Evolutionary conservation across 306 rosid species (phyloP).

Genomic region (Dalbergia cultrata): DNA sequence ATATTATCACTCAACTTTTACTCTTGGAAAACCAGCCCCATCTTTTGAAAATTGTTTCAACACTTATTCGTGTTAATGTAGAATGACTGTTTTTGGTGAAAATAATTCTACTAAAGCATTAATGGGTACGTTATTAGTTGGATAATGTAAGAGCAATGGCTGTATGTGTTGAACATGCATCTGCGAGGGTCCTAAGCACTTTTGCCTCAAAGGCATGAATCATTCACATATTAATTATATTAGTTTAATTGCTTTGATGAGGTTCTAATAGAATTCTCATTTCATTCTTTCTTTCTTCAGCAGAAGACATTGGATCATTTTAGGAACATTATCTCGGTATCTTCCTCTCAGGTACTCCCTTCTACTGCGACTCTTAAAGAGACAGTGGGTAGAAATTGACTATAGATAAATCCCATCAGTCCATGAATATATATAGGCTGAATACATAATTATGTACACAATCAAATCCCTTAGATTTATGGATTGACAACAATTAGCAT

Average conservation of each 20-base stretch:
- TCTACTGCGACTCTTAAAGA: no score
- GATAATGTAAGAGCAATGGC: neutral
- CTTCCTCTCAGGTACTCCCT: slow-evolving; percentile 88
- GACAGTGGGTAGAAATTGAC: no score
- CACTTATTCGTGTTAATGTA: neutral
- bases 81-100: neutral
- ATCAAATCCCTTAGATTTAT: no score
- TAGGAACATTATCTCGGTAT: slow-evolving; percentile 79
- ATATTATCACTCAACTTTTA: no score
- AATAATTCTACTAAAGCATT: neutral
- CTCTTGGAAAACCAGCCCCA: no score
- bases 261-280: slow-evolving; percentile 37
- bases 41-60: neutral
- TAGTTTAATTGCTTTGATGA: neutral
- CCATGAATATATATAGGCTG: no score
- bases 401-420: no score
- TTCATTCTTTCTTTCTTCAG: slow-evolving; percentile 63
- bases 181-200: neutral
- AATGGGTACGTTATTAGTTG: neutral
- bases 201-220: slow-evolving; percentile 4
- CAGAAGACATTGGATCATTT: slow-evolving; percentile 83
- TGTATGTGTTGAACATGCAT: slow-evolving; percentile 9
- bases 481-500: no score
- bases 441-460: no score
- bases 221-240: slow-evolving; percentile 4